phyloP scores from a whole-genome alignment of 805 yeast species.

The Jamesozyma rosinii region DNA sequence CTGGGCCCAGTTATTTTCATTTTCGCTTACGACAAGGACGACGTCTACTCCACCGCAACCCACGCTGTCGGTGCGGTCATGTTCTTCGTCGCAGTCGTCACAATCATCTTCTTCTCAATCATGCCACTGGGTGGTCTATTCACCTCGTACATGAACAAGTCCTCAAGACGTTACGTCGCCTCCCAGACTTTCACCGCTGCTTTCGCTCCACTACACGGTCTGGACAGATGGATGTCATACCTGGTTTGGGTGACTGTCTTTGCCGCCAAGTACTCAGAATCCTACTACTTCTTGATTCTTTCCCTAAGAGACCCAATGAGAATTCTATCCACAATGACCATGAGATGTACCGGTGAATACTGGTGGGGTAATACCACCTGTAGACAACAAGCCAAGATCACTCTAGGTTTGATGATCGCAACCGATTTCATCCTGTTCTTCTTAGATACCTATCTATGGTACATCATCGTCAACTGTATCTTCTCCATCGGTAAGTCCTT shows the following conservation, averaged over 20 bases:
- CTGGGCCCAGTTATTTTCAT: conserved; percentile 81
- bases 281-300: conserved; percentile 82
- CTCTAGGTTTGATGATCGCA: conserved; percentile 83
- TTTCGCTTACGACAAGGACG: conserved; percentile 67
- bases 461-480: conserved; percentile 86
- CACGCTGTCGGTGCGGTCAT: conserved; percentile 73
- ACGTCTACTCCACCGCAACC: conserved; percentile 61
- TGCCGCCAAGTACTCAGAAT: conserved; percentile 80
- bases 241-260: conserved; percentile 84
- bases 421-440: conserved; percentile 93
- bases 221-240: conserved; percentile 95
- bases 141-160: conserved; percentile 81
- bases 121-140: conserved; percentile 97
- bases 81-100: conserved; percentile 79
- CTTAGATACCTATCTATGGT: conserved; percentile 98
- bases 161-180: conserved; percentile 80
- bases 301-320: conserved; percentile 93
- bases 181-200: conserved; percentile 94
- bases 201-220: conserved; percentile 68
- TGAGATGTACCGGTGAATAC: conserved; percentile 94
- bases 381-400: conserved; percentile 77
- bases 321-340: conserved; percentile 67
- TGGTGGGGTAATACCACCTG: conserved; percentile 76
- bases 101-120: conserved; percentile 75
- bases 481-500: conserved; percentile 97